Evolutionary conservation across 139 green algal genomes (phyloP), one percentile per base, ranked within the genome.

Genomic region (Bryopsis sp.): DNA sequence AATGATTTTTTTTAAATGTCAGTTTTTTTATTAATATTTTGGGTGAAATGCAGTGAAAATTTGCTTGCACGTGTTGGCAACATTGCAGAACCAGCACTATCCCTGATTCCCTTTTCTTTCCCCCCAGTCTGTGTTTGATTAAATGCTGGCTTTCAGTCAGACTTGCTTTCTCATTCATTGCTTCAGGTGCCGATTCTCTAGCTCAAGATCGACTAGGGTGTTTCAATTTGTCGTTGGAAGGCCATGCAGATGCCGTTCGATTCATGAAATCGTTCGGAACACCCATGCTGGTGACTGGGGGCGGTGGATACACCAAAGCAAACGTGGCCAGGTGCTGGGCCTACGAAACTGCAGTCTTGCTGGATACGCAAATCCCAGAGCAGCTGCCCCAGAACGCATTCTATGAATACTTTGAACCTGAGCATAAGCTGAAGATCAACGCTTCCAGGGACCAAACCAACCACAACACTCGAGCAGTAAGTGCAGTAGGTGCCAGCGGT

Each of bases 271-370:
- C 63, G 2, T 98, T 93, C 74, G 79, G 82, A 5, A 65, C 96
- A 36, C 93, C 93, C 2, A 85, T 95, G 77, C 83, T 97, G 22
- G 88, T 97, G 29, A 90, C 81, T 7, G 87, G 85, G 65, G 90
- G 92, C 11, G 94, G 94, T 2, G 94, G 94, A 7, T 99, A 99
- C 83, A 97, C 88, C 15, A 98, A 97, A 71, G 84, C 85, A 43
- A 98, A 96, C 68, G 94, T 99, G 54, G 89, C 93, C 8, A 77
- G 93, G 6, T 97, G 92, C 78, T 99, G 94, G 94, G 84, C 91
- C 3, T 94, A 90, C 39, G 94, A 99, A 82, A 97, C 95, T 4
- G 89, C 83, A 15, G 72, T 80, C 54, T 71, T 95, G 48, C 68
- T 89, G 5, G 83, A 84, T 77, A 74, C 71, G 39, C 47, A 81